Evolutionary conservation across 495 filamentous ascomycete genomes (phyloP).

Genomic region (Podospora appendiculata): DNA sequence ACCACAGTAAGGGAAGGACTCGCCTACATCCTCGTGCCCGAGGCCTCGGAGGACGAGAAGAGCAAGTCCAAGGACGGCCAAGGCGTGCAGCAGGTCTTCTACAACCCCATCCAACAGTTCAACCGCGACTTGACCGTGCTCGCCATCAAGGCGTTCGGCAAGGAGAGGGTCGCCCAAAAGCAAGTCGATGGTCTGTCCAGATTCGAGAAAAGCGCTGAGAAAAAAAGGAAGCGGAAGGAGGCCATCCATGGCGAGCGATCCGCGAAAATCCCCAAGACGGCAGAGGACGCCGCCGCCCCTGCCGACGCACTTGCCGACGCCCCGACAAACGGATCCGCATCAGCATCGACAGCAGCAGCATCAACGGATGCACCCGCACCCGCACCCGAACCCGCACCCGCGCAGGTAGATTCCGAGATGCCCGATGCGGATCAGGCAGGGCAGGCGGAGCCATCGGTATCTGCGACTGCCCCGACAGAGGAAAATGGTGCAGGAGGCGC

Average conservation of each 20-base stretch:
- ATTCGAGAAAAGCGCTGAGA: constrained; percentile 32
- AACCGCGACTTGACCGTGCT: constrained; percentile 92
- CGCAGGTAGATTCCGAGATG: background rate
- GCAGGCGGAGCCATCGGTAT: background rate
- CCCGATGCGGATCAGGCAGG: background rate
- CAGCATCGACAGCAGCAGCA: background rate
- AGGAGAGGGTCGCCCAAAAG: constrained; percentile 52
- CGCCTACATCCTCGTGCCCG: constrained; percentile 38
- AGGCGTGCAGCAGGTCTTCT: constrained; percentile 75
- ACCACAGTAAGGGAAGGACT: constrained; percentile 38
- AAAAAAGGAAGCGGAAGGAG: constrained; percentile 44
- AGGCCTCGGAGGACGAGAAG: constrained; percentile 20
- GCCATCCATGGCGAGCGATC: constrained; percentile 21
- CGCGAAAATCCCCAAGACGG: constrained; percentile 14
- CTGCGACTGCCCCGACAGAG: background rate
- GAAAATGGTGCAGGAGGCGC: background rate
- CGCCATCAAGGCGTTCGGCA: constrained; percentile 76
- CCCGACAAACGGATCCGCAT: background rate
- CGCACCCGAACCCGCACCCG: background rate
- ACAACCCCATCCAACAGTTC: constrained; percentile 98
- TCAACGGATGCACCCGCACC: background rate
- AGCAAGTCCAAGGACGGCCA: constrained; percentile 20
- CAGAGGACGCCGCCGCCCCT: constrained; percentile 4
- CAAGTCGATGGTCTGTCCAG: constrained; percentile 24
- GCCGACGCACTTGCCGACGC: background rate